phyloP scores from a whole-genome alignment of 257 asterid species.

The Solanum habrochaites region DNA sequence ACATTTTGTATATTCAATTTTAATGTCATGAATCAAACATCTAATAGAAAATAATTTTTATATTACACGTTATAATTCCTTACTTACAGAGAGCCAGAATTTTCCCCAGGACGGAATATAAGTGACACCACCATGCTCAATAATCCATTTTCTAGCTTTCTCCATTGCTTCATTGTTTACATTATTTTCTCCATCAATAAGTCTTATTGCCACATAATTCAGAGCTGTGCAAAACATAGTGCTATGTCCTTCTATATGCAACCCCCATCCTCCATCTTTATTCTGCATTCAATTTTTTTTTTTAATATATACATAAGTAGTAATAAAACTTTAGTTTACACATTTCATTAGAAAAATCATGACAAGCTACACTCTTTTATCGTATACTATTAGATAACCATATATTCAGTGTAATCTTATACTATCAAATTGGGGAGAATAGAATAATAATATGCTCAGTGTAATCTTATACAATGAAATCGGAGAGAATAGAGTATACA shows the following conservation, averaged over 20 bases:
- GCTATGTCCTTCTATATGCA: slow-evolving; percentile 65
- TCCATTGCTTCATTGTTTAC: slow-evolving; percentile 21
- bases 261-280: slow-evolving; percentile 79
- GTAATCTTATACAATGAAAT: too few species aligned
- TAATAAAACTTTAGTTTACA: too few species aligned
- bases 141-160: slow-evolving; percentile 55
- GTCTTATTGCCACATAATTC: slow-evolving; percentile 44
- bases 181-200: slow-evolving; percentile 41
- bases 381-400: background rate
- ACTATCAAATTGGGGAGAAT: rapidly evolving
- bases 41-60: rapidly evolving
- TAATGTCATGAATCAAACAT: background rate
- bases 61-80: background rate
- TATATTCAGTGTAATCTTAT: background rate
- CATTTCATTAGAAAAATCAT: background rate
- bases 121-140: slow-evolving; percentile 60
- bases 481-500: background rate
- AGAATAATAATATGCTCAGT: too few species aligned
- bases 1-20: background rate
- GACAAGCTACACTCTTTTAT: background rate
- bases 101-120: slow-evolving; percentile 71
- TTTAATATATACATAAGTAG: background rate
- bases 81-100: slow-evolving; percentile 45
- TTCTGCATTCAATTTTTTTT: slow-evolving; percentile 20
- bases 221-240: slow-evolving; percentile 59